Conservation (phyloP, 805 yeast species). For the Kuraishia capsulata region DNA sequence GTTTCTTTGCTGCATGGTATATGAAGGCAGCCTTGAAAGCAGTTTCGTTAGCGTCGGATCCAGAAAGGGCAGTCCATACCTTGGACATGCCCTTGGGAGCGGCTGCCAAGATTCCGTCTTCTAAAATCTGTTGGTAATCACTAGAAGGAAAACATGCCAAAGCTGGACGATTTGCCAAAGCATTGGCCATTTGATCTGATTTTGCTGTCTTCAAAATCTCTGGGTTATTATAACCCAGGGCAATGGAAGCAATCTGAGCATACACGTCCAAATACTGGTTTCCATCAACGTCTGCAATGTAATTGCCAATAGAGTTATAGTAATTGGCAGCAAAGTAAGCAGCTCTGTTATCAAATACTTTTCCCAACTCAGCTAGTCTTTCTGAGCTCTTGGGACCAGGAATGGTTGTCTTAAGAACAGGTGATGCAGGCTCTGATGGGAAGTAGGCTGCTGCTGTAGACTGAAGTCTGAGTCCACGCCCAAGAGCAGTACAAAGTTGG, state of each 20-base stretch:
- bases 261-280: slow-evolving; percentile 53
- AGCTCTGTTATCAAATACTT: slow-evolving; percentile 53
- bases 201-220: slow-evolving; percentile 46
- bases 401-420: slow-evolving; percentile 30
- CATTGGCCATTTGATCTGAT: slow-evolving; percentile 52
- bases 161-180: slow-evolving; percentile 62
- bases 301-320: slow-evolving; percentile 54
- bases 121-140: slow-evolving; percentile 39
- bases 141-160: slow-evolving; percentile 54
- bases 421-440: slow-evolving; percentile 42
- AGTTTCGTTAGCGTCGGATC: slow-evolving; percentile 63
- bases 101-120: slow-evolving; percentile 46
- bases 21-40: slow-evolving; percentile 70
- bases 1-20: slow-evolving; percentile 46
- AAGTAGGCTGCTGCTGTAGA: slow-evolving; percentile 15
- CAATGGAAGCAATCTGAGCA: slow-evolving; percentile 67
- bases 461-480: no score
- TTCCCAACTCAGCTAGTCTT: slow-evolving; percentile 26
- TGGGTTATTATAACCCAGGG: slow-evolving; percentile 65
- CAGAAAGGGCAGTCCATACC: slow-evolving; percentile 59
- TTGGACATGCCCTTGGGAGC: slow-evolving; percentile 55
- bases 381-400: slow-evolving; percentile 39
- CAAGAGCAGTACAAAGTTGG: no score
- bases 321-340: slow-evolving; percentile 59
- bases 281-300: slow-evolving; percentile 59